Percentiles rank a stretch among this genome's conserved stretches.
Evolutionary conservation across 805 yeast genomes (phyloP).

Genomic region (Starmerella bacillaris): DNA sequence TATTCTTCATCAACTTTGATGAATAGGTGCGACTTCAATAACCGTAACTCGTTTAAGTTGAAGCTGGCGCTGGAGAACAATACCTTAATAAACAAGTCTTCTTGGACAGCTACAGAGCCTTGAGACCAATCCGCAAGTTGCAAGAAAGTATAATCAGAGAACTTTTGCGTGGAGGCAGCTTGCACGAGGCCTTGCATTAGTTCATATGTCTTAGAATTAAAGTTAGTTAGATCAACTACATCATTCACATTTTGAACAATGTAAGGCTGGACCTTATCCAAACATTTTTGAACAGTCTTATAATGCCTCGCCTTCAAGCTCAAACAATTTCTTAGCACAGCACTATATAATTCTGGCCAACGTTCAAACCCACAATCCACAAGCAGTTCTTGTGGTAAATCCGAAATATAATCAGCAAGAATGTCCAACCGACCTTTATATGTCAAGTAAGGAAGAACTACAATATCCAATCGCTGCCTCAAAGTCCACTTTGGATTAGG

Average conservation of each 20-base stretch:
- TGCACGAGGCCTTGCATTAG: slow-evolving; percentile 2
- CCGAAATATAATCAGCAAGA: slow-evolving; percentile 11
- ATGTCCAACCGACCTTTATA: slow-evolving; percentile 12
- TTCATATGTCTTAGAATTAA: too few relatives aligned
- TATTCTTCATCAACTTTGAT: slow-evolving; percentile 2
- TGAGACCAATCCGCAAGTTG: slow-evolving; percentile 15
- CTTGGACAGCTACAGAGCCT: slow-evolving; percentile 5
- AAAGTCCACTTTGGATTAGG: slow-evolving; percentile 11
- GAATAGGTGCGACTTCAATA: slow-evolving; percentile 8
- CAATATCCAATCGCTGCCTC: slow-evolving; percentile 14
- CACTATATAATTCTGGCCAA: slow-evolving; percentile 6
- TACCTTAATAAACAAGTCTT: slow-evolving; percentile 9
- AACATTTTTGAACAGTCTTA: slow-evolving; percentile 5
- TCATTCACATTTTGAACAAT: neutral
- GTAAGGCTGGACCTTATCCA: slow-evolving; percentile 3
- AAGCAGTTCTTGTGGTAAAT: slow-evolving; percentile 11
- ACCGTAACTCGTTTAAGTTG: slow-evolving; percentile 3
- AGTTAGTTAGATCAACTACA: too few relatives aligned
- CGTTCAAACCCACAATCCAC: slow-evolving; percentile 1
- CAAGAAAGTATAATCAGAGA: slow-evolving; percentile 5
- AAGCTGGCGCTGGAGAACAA: slow-evolving; percentile 3
- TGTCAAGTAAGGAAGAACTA: slow-evolving; percentile 20
- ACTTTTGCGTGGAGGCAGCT: slow-evolving; percentile 2
- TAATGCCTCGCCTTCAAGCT: slow-evolving; percentile 1
- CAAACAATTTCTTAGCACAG: slow-evolving; percentile 15